Evolutionary conservation across 768 basidiomycete genomes (phyloP).

Genomic region (Suillus subaureus): DNA sequence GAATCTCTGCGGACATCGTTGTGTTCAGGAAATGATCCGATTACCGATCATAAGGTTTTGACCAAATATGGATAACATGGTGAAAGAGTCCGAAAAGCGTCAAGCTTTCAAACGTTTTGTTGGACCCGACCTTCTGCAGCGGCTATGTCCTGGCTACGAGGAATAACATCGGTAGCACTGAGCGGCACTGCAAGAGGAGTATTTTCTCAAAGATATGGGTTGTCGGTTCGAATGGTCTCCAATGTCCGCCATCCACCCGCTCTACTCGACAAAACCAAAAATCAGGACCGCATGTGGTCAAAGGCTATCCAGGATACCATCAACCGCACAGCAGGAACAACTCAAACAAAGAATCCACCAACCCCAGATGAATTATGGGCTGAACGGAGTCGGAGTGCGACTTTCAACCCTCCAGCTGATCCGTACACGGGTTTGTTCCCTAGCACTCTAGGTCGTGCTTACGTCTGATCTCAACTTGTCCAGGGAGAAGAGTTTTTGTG

Average conservation of each 20-base stretch:
- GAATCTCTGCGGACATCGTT: conserved; percentile 62
- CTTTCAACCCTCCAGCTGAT: conserved; percentile 42
- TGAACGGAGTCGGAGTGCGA: conserved; percentile 22
- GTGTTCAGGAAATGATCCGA: conserved; percentile 14
- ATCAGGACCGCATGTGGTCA: not conserved
- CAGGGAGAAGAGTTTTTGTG: conserved; percentile 67
- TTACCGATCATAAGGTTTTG: conserved; percentile 9
- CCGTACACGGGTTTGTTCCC: conserved; percentile 56
- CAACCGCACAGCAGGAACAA: conserved; percentile 9
- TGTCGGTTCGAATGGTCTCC: conserved; percentile 1
- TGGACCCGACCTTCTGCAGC: not conserved
- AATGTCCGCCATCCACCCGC: not conserved
- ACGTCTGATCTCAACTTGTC: conserved; percentile 13
- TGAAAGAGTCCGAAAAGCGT: not conserved
- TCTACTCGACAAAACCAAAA: not conserved
- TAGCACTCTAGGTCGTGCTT: not conserved
- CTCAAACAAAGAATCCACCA: conserved; percentile 11
- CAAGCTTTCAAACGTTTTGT: conserved; percentile 2
- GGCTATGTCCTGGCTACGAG: conserved; percentile 7
- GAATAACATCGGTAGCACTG: not conserved
- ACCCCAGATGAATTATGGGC: conserved; percentile 42
- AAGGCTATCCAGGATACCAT: not conserved
- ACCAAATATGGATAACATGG: conserved; percentile 5
- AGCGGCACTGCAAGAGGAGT: not conserved
- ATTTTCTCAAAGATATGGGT: not conserved